phyloP scores from a whole-genome alignment of 495 filamentous ascomycete species.

The Bathelium albidoporum region DNA sequence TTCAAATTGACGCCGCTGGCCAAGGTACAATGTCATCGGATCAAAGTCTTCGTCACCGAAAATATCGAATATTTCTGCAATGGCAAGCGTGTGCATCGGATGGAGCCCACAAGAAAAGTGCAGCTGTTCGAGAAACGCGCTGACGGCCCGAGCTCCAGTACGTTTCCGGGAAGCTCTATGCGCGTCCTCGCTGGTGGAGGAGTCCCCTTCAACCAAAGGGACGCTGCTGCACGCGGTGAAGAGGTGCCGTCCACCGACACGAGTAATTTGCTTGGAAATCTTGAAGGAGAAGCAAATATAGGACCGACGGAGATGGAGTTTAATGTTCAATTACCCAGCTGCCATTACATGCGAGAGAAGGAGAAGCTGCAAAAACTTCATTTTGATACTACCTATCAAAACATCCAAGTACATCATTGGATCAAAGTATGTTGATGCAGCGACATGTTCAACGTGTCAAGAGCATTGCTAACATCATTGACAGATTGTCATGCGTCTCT shows the following conservation, averaged over 20 bases:
- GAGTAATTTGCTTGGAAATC: conserved; percentile 72
- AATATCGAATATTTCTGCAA: conserved; percentile 88
- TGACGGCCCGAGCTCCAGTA: conserved; percentile 64
- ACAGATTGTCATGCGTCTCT: conserved; percentile 93
- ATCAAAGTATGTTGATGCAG: conserved; percentile 64
- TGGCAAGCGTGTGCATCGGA: conserved; percentile 77
- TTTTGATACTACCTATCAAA: conserved; percentile 92
- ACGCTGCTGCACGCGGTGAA: conserved; percentile 49
- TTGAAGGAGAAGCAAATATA: conserved; percentile 54
- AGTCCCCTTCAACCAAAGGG: conserved; percentile 51
- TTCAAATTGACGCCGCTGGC: conserved; percentile 95
- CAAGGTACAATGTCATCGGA: conserved; percentile 92
- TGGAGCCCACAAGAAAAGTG: conserved; percentile 77
- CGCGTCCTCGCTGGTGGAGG: conserved; percentile 75
- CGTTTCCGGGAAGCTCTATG: conserved; percentile 70
- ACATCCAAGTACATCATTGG: conserved; percentile 96
- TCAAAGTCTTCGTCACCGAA: conserved; percentile 92
- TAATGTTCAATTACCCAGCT: conserved; percentile 88
- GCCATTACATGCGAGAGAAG: conserved; percentile 69
- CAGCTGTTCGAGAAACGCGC: conserved; percentile 84
- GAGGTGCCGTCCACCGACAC: conserved; percentile 40
- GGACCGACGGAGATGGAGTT: conserved; percentile 96
- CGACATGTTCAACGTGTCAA: not conserved
- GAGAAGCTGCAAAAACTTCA: conserved; percentile 66
- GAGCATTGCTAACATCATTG: conserved; percentile 20